phyloP scores from a whole-genome alignment of 768 basidiomycete genomes.

The Serendipita indica region DNA sequence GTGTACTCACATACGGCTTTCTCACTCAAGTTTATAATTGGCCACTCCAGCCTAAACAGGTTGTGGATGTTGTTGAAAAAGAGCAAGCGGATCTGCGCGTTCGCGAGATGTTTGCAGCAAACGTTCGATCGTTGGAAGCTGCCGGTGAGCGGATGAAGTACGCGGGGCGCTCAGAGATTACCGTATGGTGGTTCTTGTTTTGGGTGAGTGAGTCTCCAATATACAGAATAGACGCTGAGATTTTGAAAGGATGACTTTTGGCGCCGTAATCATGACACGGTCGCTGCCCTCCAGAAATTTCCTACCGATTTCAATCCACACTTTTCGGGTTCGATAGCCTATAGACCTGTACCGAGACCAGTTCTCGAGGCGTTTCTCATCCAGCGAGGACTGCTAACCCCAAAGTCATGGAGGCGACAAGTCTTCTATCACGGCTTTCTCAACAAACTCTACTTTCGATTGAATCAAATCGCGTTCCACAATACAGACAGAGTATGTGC shows the following conservation, averaged over 20 bases:
- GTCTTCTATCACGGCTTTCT: conserved; percentile 50
- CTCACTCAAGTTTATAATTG: conserved; percentile 44
- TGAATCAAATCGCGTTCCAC: conserved; percentile 54
- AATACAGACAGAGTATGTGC: conserved; percentile 34
- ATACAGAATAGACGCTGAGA: neutral
- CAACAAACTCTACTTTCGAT: conserved; percentile 54
- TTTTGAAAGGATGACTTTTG: conserved; percentile 56
- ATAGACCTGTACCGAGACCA: conserved; percentile 48
- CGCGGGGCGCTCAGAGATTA: conserved; percentile 34
- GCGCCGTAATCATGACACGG: conserved; percentile 50
- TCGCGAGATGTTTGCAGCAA: conserved; percentile 32
- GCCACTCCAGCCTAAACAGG: conserved; percentile 30
- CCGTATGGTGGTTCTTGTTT: conserved; percentile 67
- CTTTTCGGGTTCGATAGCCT: conserved; percentile 57
- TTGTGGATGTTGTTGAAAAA: conserved; percentile 33
- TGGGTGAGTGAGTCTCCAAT: conserved; percentile 35
- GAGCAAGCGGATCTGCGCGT: conserved; percentile 43
- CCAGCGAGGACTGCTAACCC: conserved; percentile 44
- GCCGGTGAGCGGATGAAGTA: conserved; percentile 39
- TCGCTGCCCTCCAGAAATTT: conserved; percentile 33
- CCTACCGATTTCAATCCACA: conserved; percentile 54
- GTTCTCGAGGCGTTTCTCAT: conserved; percentile 48
- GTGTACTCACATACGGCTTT: conserved; percentile 47
- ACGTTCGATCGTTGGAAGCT: conserved; percentile 31
- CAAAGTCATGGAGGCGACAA: conserved; percentile 28